Evolutionary conservation across 2,329 filamentous ascomycete species (phyloP).

Genomic region (Apiospora aurea): DNA sequence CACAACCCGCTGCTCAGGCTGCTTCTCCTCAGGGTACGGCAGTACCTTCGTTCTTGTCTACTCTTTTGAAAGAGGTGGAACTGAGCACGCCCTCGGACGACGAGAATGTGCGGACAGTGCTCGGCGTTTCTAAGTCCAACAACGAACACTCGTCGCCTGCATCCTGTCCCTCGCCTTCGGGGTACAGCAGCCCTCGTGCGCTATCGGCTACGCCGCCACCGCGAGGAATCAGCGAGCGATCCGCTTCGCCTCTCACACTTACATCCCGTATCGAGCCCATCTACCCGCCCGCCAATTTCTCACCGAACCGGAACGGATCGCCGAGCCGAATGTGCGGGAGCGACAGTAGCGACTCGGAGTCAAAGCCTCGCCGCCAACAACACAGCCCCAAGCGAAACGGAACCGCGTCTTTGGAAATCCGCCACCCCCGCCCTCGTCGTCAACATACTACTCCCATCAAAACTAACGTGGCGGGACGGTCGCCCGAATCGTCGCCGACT

Average conservation of each 20-base stretch:
- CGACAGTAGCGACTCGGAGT: constrained; percentile 52
- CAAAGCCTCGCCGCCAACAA: constrained; percentile 45
- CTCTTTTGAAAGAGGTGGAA: constrained; percentile 87
- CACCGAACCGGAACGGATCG: constrained; percentile 39
- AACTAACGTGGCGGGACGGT: constrained; percentile 46
- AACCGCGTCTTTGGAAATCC: constrained; percentile 52
- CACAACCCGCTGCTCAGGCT: neutral
- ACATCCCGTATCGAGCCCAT: constrained; percentile 76
- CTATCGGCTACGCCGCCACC: constrained; percentile 75
- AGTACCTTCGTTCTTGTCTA: constrained; percentile 83
- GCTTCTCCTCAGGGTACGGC: neutral
- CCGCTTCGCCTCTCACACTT: constrained; percentile 70
- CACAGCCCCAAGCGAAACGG: constrained; percentile 34
- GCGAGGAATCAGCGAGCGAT: constrained; percentile 63
- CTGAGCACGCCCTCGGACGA: constrained; percentile 66
- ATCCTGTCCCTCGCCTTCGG: constrained; percentile 69
- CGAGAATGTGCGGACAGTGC: constrained; percentile 53
- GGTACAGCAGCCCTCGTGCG: constrained; percentile 71
- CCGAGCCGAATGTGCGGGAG: constrained; percentile 41
- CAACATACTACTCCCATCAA: constrained; percentile 50
- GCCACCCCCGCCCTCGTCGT: constrained; percentile 59
- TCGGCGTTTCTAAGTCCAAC: constrained; percentile 42
- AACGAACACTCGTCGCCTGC: constrained; percentile 66
- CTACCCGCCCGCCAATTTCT: constrained; percentile 71
- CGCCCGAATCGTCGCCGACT: constrained; percentile 72